Base-by-base conservation (phyloP, 2,329 filamentous ascomycete species). In the Huntiella abstrusa region DNA sequence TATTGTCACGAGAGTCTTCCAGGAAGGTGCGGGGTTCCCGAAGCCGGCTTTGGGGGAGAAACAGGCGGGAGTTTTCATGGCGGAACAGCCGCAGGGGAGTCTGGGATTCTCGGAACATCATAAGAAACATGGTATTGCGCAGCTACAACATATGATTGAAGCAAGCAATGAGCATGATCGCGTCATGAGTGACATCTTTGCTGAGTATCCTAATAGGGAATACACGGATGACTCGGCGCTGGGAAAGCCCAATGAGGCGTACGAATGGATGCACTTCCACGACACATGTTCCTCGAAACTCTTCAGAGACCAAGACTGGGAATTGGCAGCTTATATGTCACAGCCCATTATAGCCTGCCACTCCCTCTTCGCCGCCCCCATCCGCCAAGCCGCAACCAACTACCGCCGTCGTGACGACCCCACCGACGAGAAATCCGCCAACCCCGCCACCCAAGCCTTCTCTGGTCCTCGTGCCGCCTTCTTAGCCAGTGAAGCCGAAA, bases 211-310 rank as follows among this genome's bases (percentile, higher is more conserved):
- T 0, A 77, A 75, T 37, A 83, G 86, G 54, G 78, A 86, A 15
- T 98, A 82, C 62, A 92, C 95, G 63, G 91, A 98, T 59, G 91
- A 98, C 60, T 81, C 79, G 1, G 80, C 84, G 54, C 75, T 98
- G 32, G 83, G 79, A 33, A 98, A 98, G 58, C 92, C 92, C 0
- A 77, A 80, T 53, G 66, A 73, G 59, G 84, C 84, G 1, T 93
- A 94, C 60, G 88, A 95, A 56, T 98, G 91, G 91, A 73, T 98
- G 47, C 70, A 92, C 59, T 96, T 98, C 61, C 83, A 95, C 60
- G 91, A 96, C 55, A 67, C 69, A 0, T 77, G 93, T 52, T 85
- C 84, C 17, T 77, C 79, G 1, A 76, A 79, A 35, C 71, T 96
- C 1, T 92, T 79, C 57, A 66, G 75, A n/a, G 78, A 74, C 49